Percentiles rank a stretch among this genome's conserved stretches.
phyloP scores from a whole-genome alignment of 129 eudicot species.

The Centaurea solstitialis region DNA sequence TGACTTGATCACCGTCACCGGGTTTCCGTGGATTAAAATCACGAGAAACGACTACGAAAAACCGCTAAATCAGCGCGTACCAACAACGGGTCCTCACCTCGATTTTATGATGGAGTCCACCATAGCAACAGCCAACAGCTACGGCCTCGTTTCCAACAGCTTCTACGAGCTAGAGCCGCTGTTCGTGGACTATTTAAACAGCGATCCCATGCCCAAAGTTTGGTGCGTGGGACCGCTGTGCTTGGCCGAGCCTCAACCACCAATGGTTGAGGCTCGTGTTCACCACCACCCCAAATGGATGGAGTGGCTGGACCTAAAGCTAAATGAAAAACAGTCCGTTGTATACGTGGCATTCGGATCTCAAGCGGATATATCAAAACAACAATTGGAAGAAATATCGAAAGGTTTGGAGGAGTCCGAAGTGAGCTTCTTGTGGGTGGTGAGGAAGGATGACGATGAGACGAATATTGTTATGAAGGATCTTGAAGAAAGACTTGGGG shows the following conservation, averaged over 20 bases:
- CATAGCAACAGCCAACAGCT: constrained; percentile 19
- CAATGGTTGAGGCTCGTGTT: too few relatives aligned
- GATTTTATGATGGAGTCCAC: constrained; percentile 10
- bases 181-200: constrained; percentile 15
- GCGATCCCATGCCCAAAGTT: constrained; percentile 17
- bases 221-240: constrained; percentile 31
- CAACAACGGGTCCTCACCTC: constrained; percentile 5
- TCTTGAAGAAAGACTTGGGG: constrained; percentile 46
- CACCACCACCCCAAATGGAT: constrained; percentile 36
- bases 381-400: constrained; percentile 47
- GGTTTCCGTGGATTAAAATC: constrained; percentile 59
- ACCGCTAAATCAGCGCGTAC: constrained; percentile 19
- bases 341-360: constrained; percentile 68
- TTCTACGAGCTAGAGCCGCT: constrained; percentile 30
- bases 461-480: constrained; percentile 7
- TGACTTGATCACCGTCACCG: constrained; percentile 37
- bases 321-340: constrained; percentile 34
- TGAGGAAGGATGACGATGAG: constrained; percentile 36
- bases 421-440: constrained; percentile 61
- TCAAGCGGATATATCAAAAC: constrained; percentile 46
- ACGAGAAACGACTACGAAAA: constrained; percentile 49
- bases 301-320: constrained; percentile 57
- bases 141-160: constrained; percentile 27
- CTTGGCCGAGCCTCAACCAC: neutral
- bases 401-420: constrained; percentile 52